Evolutionary conservation across 169 alveolate genomes (phyloP).

Genomic region (Plasmodium inui): DNA sequence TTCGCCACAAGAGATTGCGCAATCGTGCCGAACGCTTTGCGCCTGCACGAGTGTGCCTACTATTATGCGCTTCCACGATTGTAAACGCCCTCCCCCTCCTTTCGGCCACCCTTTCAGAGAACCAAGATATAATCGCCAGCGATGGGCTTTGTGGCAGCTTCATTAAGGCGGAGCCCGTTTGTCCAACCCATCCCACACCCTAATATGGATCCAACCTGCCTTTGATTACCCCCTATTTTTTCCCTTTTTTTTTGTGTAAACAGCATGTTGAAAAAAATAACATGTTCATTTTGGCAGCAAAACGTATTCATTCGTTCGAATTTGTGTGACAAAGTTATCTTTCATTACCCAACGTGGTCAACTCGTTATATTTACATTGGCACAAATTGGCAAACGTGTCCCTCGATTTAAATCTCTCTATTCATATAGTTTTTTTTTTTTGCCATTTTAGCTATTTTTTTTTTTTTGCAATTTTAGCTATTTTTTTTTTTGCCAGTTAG

Average conservation of each 20-base stretch:
- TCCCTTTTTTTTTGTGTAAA: conserved; percentile 7
- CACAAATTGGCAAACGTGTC: background rate
- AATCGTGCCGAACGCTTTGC: background rate
- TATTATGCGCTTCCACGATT: background rate
- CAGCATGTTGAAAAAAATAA: conserved; percentile 10
- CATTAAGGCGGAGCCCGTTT: conserved; percentile 52
- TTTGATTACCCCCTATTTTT: background rate
- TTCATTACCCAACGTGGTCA: background rate
- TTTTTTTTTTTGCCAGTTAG: background rate
- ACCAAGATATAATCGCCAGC: conserved; percentile 74
- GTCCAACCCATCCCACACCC: background rate
- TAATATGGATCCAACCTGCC: background rate
- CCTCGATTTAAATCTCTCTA: background rate
- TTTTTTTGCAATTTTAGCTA: background rate
- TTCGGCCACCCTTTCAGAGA: conserved; percentile 33
- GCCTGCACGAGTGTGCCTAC: too few relatives aligned
- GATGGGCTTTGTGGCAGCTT: conserved; percentile 25
- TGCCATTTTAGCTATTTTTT: background rate
- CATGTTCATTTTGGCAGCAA: background rate
- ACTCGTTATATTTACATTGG: background rate
- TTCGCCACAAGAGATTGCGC: background rate
- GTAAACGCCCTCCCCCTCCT: background rate
- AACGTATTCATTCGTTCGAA: background rate
- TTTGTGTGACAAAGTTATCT: background rate
- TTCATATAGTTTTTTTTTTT: too few relatives aligned